phyloP scores from a whole-genome alignment of 2,329 filamentous ascomycete species.

The Clonostachys solani region DNA sequence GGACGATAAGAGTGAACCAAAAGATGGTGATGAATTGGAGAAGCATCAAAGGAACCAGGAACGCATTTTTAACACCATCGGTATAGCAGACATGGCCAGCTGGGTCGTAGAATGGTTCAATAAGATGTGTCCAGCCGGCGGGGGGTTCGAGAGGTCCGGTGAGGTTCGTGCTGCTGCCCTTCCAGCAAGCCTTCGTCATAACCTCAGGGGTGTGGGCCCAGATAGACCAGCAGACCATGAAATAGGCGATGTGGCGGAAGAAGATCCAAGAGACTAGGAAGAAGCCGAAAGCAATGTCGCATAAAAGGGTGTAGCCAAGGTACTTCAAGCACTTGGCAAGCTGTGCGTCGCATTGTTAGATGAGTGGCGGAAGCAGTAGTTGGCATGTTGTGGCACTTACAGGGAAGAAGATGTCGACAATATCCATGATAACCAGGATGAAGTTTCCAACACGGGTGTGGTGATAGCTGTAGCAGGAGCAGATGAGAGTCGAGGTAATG shows the following conservation, averaged over 20 bases:
- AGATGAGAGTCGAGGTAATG: constrained; percentile 78
- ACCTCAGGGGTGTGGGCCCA: constrained; percentile 59
- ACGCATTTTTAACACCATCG: constrained; percentile 66
- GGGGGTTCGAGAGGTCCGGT: constrained; percentile 47
- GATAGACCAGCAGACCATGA: constrained; percentile 78
- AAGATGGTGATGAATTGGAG: constrained; percentile 77
- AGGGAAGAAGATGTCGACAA: constrained; percentile 83
- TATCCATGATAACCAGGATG: constrained; percentile 88
- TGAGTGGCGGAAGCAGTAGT: too few relatives aligned
- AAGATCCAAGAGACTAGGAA: constrained; percentile 86
- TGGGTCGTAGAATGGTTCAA: constrained; percentile 70
- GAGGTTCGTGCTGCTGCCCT: constrained; percentile 49
- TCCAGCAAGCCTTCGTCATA: constrained; percentile 70
- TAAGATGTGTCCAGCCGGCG: constrained; percentile 54
- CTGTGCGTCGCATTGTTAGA: constrained; percentile 33
- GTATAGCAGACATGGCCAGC: constrained; percentile 79
- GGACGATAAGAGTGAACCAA: constrained; percentile 88
- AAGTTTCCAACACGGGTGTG: constrained; percentile 84
- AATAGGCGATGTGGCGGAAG: constrained; percentile 77
- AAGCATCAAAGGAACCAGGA: constrained; percentile 71
- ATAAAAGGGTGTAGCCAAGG: constrained; percentile 67
- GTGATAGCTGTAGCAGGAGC: constrained; percentile 80
- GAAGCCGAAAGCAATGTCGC: constrained; percentile 78
- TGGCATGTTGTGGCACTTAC: constrained; percentile 42
- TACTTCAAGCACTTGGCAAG: constrained; percentile 93